These are phyloP conservation scores for Komagataella pseudopastoris DNA, from an alignment of 805 yeast species.

Conservation along the genomic window DNA sequence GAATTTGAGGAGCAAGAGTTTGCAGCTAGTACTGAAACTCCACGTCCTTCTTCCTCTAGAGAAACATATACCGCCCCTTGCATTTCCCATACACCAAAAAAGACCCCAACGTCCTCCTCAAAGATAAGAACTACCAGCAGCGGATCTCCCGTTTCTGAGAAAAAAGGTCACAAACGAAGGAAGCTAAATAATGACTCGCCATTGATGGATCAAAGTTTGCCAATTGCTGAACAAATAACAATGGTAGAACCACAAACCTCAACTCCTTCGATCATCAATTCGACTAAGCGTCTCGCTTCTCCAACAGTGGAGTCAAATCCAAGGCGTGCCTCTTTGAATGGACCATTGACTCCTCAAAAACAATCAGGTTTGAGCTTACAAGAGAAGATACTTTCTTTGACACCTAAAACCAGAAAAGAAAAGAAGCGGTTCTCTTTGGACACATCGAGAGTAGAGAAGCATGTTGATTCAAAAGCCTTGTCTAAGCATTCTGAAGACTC, in stretches of 20 bases:
- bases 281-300: neutral
- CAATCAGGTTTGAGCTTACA: neutral
- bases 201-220: neutral
- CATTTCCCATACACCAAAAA: neutral
- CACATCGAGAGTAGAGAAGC: neutral
- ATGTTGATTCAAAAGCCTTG: neutral
- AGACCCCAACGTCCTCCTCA: neutral
- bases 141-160: neutral
- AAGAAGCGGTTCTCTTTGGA: neutral
- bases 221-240: constrained; percentile 2
- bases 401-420: neutral
- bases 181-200: neutral
- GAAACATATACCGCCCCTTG: neutral
- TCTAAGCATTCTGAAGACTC: constrained; percentile 3
- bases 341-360: neutral
- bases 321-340: neutral
- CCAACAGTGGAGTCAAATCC: neutral
- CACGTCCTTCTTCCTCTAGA: neutral
- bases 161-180: neutral
- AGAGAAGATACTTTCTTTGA: neutral
- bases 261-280: neutral
- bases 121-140: neutral
- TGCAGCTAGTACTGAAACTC: neutral
- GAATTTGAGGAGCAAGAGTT: neutral
- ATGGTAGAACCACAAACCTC: neutral